Evolutionary conservation across 129 eudicot genomes (phyloP).

Genomic region (Deinandra increscens): DNA sequence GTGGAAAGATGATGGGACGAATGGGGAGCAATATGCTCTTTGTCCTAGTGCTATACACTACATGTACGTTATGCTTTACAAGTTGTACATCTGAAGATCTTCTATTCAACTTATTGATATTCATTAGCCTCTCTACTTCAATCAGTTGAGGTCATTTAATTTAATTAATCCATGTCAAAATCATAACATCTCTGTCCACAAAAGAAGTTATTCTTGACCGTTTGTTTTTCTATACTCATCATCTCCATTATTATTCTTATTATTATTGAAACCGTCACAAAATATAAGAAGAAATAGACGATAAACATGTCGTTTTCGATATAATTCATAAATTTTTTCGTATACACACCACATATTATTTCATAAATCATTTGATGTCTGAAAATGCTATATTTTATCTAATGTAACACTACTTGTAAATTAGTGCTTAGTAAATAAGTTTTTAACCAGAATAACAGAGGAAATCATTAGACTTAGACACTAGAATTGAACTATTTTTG

Average conservation of each 20-base stretch:
- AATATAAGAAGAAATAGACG: not conserved
- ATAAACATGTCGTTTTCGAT: not conserved
- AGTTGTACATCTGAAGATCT: not conserved
- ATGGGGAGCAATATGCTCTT: conserved; percentile 25
- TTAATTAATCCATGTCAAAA: not conserved
- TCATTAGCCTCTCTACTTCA: conserved; percentile 8
- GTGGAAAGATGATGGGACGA: conserved; percentile 22
- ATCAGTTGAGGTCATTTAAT: conserved; percentile 2
- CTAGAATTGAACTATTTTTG: too few species aligned
- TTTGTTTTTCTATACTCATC: not conserved
- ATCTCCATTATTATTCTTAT: not conserved
- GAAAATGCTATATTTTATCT: too few species aligned
- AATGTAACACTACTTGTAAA: too few species aligned
- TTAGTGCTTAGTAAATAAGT: too few species aligned
- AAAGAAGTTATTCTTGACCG: not conserved
- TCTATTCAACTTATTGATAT: conserved; percentile 7
- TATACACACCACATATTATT: too few species aligned
- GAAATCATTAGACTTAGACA: too few species aligned
- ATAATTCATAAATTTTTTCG: not conserved
- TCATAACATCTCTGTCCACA: conserved; percentile 9
- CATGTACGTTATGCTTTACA: not conserved
- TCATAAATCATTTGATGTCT: too few species aligned
- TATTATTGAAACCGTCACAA: not conserved
- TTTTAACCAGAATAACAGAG: too few species aligned
- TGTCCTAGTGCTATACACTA: conserved; percentile 20